These are phyloP conservation scores for Cytospora leucostoma DNA, from an alignment of 2,329 filamentous ascomycete species.

Conservation along the genomic window DNA sequence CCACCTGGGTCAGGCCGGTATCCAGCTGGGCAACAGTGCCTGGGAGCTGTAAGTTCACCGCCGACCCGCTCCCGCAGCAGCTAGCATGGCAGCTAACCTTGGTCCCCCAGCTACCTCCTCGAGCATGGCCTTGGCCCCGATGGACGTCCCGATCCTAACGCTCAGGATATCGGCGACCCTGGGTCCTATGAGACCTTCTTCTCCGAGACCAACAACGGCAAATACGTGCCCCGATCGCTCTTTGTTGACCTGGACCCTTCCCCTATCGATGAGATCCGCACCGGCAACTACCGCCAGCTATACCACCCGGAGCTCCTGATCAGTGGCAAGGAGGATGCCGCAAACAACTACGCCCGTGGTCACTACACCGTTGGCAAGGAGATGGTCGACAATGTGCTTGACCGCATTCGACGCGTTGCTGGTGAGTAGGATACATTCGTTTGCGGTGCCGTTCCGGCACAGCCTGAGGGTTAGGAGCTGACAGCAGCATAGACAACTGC, in stretches of 20 bases:
- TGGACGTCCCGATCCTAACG: conserved; percentile 63
- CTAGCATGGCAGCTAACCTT: conserved; percentile 31
- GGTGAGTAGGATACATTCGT: conserved; percentile 47
- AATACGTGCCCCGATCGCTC: conserved; percentile 72
- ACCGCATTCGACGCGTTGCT: conserved; percentile 68
- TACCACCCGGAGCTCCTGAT: conserved; percentile 74
- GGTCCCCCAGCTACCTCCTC: conserved; percentile 62
- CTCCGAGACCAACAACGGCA: conserved; percentile 70
- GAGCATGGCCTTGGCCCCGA: conserved; percentile 70
- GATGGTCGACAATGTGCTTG: conserved; percentile 70
- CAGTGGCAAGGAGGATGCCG: conserved; percentile 75
- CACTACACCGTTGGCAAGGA: conserved; percentile 79
- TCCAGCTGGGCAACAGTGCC: conserved; percentile 73
- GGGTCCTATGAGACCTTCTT: conserved; percentile 75
- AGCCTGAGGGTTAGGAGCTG: conserved; percentile 23
- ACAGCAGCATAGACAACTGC: conserved; percentile 62
- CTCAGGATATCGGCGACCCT: conserved; percentile 59
- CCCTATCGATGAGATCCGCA: conserved; percentile 73
- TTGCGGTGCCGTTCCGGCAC: conserved; percentile 28
- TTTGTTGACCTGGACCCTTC: conserved; percentile 74
- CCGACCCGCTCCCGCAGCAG: conserved; percentile 27
- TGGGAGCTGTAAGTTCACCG: conserved; percentile 69
- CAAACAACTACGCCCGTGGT: conserved; percentile 76
- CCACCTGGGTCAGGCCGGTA: conserved; percentile 69
- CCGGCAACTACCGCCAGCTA: conserved; percentile 65